A percentile compares a stretch with the other conserved stretches of the same genome.
Conservation (phyloP, 345 rosid genomes). For the Rhizophora apiculata region DNA sequence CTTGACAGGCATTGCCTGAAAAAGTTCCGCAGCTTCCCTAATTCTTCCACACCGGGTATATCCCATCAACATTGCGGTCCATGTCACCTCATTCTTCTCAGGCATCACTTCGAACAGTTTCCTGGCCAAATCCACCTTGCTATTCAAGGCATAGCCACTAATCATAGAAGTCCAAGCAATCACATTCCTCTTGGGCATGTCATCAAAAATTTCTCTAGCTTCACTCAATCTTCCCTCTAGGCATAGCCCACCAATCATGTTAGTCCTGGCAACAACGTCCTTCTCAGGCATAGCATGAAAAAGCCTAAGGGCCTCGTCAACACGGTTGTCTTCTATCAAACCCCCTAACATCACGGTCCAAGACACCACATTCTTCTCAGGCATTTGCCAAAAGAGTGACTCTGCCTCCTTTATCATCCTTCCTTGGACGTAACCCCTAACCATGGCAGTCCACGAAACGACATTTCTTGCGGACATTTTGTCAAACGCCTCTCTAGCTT, state of each 20-base stretch:
- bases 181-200: constrained; percentile 62
- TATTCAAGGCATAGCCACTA: constrained; percentile 60
- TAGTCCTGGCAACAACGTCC: constrained; percentile 77
- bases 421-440: constrained; percentile 60
- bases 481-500: constrained; percentile 58
- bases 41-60: constrained; percentile 64
- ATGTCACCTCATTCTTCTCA: constrained; percentile 68
- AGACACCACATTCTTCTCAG: constrained; percentile 67
- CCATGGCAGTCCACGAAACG: constrained; percentile 72
- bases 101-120: constrained; percentile 89
- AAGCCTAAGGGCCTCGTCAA: constrained; percentile 55
- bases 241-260: constrained; percentile 72
- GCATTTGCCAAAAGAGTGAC: constrained; percentile 65
- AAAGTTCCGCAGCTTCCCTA: constrained; percentile 58
- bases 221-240: constrained; percentile 52
- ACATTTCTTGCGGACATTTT: constrained; percentile 65
- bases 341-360: constrained; percentile 90
- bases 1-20: constrained; percentile 58
- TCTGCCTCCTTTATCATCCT: constrained; percentile 62
- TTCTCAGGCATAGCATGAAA: constrained; percentile 68
- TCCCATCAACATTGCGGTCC: constrained; percentile 82
- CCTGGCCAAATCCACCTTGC: constrained; percentile 68
- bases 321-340: constrained; percentile 47
- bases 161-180: constrained; percentile 78
- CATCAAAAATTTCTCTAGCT: constrained; percentile 70